phyloP scores from a whole-genome alignment of 495 filamentous ascomycete species.

The Xylaria bambusicola region DNA sequence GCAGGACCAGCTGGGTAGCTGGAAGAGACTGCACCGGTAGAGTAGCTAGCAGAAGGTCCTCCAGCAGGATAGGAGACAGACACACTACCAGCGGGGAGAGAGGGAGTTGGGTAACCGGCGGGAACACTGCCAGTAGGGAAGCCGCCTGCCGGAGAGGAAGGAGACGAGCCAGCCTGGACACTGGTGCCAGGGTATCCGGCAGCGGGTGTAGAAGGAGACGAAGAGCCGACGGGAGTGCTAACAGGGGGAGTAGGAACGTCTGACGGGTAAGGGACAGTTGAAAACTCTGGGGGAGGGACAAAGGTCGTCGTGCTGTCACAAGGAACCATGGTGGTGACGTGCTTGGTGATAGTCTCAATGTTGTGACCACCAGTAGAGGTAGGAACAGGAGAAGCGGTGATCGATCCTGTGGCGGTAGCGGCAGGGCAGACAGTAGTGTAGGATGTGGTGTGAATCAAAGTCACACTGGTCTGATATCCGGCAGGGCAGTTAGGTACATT shows the following conservation, averaged over 20 bases:
- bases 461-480: conserved; percentile 33
- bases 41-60: neutral
- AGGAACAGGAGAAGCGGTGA: conserved; percentile 25
- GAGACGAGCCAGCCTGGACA: neutral
- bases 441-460: conserved; percentile 29
- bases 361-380: conserved; percentile 25
- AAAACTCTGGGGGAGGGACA: conserved; percentile 30
- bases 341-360: conserved; percentile 31
- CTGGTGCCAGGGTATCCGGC: neutral
- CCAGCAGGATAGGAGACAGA: conserved; percentile 19
- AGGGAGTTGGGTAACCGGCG: conserved; percentile 5
- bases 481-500: conserved; percentile 38
- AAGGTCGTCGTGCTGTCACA: conserved; percentile 32
- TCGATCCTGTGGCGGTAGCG: conserved; percentile 28
- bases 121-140: conserved; percentile 12
- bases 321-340: conserved; percentile 31
- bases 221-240: conserved; percentile 14
- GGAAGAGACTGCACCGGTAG: conserved; percentile 13
- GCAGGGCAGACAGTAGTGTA: conserved; percentile 37
- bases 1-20: conserved; percentile 13
- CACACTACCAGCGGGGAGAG: conserved; percentile 10
- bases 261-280: conserved; percentile 32
- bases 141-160: conserved; percentile 14
- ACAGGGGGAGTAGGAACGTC: conserved; percentile 11
- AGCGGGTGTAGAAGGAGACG: conserved; percentile 20